Evolutionary conservation across 176 grass and related monocot species (phyloP).

Genomic region (Triticum dicoccoides): DNA sequence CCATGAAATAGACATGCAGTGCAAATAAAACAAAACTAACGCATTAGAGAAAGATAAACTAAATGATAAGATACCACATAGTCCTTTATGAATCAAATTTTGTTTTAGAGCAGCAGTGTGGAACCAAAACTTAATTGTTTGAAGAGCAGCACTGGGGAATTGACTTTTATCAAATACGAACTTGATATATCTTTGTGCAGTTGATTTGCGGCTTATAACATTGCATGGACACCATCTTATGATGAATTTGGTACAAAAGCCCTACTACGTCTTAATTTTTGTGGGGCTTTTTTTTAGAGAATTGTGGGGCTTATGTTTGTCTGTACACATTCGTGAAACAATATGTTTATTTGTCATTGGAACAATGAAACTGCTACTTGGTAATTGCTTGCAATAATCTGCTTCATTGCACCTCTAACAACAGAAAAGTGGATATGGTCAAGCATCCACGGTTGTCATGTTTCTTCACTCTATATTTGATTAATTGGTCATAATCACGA

Average conservation of each 20-base stretch:
- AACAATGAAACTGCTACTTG: not conserved
- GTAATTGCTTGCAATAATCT: not conserved
- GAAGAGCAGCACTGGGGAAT: not conserved
- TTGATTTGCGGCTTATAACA: not conserved
- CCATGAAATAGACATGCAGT: not conserved
- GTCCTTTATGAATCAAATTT: slow-evolving; percentile 6
- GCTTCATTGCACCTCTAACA: not conserved
- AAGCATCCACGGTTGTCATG: not conserved
- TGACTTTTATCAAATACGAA: not conserved
- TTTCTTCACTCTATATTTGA: not conserved
- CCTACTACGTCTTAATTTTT: not conserved
- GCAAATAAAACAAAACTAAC: not conserved
- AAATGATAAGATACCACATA: not conserved
- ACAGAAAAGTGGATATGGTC: not conserved
- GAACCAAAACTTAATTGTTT: slow-evolving; percentile 7
- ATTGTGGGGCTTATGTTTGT: not conserved
- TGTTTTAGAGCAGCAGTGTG: not conserved
- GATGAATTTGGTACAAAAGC: not conserved
- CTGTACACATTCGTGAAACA: not conserved
- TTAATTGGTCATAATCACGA: not conserved
- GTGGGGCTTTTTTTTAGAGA: too few relatives aligned
- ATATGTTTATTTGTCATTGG: not conserved
- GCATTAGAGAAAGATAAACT: not conserved
- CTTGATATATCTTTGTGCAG: not conserved
- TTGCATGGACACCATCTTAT: not conserved